Evolutionary conservation across 2,329 filamentous ascomycete species (phyloP).

Genomic region (Periconia macrospinosa): DNA sequence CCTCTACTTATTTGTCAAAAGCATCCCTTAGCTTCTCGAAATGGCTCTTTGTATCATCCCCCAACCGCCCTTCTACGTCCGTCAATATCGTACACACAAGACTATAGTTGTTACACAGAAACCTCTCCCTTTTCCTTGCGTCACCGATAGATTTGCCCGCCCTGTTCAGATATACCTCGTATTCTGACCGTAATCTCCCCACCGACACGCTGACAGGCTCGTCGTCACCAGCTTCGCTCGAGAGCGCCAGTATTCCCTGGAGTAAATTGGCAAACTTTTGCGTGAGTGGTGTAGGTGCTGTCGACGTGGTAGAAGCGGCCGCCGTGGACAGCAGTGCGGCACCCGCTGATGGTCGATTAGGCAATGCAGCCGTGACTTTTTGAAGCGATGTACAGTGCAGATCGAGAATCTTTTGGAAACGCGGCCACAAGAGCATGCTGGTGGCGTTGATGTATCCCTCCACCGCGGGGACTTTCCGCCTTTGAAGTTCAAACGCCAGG

Average conservation of each 20-base stretch:
- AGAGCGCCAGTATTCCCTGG: constrained; percentile 80
- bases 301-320: constrained; percentile 59
- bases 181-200: constrained; percentile 73
- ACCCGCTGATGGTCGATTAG: constrained; percentile 36
- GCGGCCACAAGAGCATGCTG: constrained; percentile 94
- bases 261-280: constrained; percentile 95
- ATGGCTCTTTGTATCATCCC: constrained; percentile 72
- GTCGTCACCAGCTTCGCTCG: constrained; percentile 88
- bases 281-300: constrained; percentile 87
- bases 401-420: constrained; percentile 93
- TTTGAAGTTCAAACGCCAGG: constrained; percentile 89
- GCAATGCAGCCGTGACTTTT: constrained; percentile 51
- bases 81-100: constrained; percentile 87
- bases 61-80: constrained; percentile 70
- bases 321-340: constrained; percentile 41
- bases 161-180: constrained; percentile 79
- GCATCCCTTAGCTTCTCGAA: constrained; percentile 64
- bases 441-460: constrained; percentile 94
- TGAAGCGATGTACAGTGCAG: constrained; percentile 87
- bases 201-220: constrained; percentile 87
- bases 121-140: constrained; percentile 78
- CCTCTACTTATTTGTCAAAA: constrained; percentile 33
- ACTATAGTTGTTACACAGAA: constrained; percentile 95
- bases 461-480: constrained; percentile 83
- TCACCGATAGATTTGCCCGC: constrained; percentile 76